Evolutionary conservation across 768 basidiomycete species (phyloP), one percentile per base, ranked within the genome.

Genomic region (Calocera cornea): DNA sequence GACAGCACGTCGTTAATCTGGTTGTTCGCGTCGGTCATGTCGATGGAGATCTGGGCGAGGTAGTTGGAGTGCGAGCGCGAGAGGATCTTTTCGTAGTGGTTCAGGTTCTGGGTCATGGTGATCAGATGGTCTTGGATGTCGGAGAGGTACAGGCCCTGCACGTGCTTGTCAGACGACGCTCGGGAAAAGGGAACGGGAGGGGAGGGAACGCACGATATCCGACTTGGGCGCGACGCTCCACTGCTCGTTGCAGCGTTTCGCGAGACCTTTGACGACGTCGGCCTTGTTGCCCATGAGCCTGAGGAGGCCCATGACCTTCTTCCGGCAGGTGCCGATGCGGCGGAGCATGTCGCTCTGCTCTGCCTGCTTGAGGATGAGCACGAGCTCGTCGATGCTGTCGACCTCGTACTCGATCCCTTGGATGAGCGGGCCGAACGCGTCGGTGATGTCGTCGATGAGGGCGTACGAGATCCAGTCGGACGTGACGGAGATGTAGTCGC

Each of bases 391-490:
- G 70, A 99, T 98, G 69, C 89, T 92, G 78, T 99, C 97, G 77
- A 99, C 97, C 78, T 99, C 97, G 72, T 98, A 98, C 76, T 99
- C 97, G 77, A 98, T 99, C 75, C 88, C 87, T 77, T 98, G 97
- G 73, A 99, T 98, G 68, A 99, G 84, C 2, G 97, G 97, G 16
- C 97, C 97, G 75, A 99, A 99, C 10, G 94, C 95, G 74, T 99
- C 97, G 63, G 97, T 98, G 76, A 99, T 98, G 78, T 99, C 97
- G 78, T 99, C 97, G 74, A 99, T 99, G 68, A 99, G 84, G 11
- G 97, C 97, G 73, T 99, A 99, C 2, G 95, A 97, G 71, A 99
- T 99, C 97, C 97, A 99, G 79, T 99, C 97, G 2, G 95, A 95
- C 10, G 97, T 98, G 73, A 98, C 97, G 70, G 84, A 89, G 76